Percentiles rank a stretch among this genome's conserved stretches.
Conservation (phyloP, 495 filamentous ascomycete genomes). For the Clohesyomyces aquaticus region DNA sequence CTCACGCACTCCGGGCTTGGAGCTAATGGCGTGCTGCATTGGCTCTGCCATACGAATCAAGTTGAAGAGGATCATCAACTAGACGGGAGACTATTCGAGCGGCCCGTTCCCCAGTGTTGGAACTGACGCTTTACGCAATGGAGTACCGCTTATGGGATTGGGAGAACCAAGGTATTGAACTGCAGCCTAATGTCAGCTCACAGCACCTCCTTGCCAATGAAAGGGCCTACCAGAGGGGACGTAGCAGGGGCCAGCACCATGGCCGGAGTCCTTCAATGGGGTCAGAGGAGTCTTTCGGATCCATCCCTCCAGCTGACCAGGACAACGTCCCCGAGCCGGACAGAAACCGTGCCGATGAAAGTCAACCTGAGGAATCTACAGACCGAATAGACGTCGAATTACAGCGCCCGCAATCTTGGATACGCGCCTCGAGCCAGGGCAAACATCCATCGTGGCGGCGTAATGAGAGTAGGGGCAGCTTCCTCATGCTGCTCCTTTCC, state of each 20-base stretch:
- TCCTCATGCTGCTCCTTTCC: background rate
- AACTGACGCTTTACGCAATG: background rate
- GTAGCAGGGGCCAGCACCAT: background rate
- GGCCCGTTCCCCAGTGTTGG: background rate
- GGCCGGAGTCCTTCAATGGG: background rate
- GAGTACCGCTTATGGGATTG: background rate
- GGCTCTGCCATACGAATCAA: background rate
- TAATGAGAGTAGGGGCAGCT: background rate
- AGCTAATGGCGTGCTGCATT: background rate
- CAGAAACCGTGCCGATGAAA: background rate
- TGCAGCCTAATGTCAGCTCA: background rate
- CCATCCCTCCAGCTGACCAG: background rate
- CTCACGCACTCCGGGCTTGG: background rate
- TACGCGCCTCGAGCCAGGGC: background rate
- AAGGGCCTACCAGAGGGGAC: background rate
- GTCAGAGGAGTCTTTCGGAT: background rate
- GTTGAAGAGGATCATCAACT: background rate
- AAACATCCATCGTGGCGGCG: background rate
- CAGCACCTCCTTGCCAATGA: background rate
- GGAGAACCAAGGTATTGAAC: background rate
- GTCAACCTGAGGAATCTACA: background rate
- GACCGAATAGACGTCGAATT: background rate
- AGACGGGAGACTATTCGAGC: background rate
- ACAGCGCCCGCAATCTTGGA: background rate
- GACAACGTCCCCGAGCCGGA: background rate